Conservation (phyloP, 2,329 filamentous ascomycete species). For the Ceratocystis alfenasii region DNA sequence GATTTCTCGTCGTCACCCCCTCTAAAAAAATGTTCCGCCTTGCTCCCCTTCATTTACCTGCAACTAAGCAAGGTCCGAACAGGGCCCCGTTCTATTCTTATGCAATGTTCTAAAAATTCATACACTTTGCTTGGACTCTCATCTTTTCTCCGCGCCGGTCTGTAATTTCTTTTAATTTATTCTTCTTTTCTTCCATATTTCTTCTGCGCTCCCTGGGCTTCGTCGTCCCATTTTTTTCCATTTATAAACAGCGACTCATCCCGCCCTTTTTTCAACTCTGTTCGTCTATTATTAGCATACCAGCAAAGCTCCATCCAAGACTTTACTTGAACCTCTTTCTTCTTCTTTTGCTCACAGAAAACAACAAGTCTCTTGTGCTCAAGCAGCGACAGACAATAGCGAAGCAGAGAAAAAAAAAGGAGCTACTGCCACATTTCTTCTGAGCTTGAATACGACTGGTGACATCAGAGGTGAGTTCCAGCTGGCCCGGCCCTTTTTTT, state of each 20-base stretch:
- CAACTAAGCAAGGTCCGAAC: background rate
- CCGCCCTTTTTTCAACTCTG: constrained; percentile 11
- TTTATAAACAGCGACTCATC: constrained; percentile 8
- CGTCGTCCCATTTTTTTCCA: constrained; percentile 1
- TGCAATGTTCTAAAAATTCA: constrained; percentile 11
- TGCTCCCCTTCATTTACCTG: constrained; percentile 7
- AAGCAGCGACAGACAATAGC: too few species aligned
- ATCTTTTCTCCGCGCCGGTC: background rate
- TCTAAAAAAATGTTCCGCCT: background rate
- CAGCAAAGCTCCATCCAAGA: constrained; percentile 7
- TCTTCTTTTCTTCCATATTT: constrained; percentile 9
- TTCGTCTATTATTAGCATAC: constrained; percentile 9
- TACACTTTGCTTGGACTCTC: constrained; percentile 1
- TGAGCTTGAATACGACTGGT: background rate
- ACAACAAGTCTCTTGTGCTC: too few species aligned
- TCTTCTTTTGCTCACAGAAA: background rate
- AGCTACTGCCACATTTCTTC: background rate
- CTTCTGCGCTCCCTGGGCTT: background rate
- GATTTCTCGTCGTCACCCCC: background rate
- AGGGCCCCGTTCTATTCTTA: constrained; percentile 9
- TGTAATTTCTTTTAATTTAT: constrained; percentile 6
- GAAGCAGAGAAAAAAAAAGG: background rate
- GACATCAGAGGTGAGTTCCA: background rate
- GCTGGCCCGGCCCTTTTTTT: background rate
- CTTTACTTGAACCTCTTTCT: constrained; percentile 8